A percentile compares a stretch with the other conserved stretches of the same genome.
Conservation (phyloP, 176 grass and related monocot genomes). For the Tuctoria greenei region DNA sequence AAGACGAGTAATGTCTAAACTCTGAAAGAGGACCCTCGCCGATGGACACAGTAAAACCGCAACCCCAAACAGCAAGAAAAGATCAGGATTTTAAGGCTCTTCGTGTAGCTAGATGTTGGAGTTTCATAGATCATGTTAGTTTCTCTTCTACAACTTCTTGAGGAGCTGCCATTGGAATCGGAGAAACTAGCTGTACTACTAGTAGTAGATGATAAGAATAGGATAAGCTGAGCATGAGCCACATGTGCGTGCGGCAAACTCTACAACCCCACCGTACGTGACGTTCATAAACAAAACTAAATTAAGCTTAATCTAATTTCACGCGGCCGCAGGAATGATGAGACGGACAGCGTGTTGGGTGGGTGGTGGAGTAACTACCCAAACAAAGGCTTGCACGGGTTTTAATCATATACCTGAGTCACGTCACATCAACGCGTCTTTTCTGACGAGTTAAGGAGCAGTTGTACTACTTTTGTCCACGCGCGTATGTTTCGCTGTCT, state of each 20-base stretch:
- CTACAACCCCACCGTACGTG: not conserved
- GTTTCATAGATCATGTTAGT: too few species aligned
- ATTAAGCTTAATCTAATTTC: not conserved
- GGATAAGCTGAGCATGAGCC: not conserved
- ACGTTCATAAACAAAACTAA: not conserved
- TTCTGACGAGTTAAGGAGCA: not conserved
- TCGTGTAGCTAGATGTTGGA: too few species aligned
- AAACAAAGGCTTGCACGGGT: not conserved
- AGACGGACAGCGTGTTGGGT: not conserved
- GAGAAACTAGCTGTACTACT: too few species aligned
- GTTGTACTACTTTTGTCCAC: too few species aligned
- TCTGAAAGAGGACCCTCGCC: too few species aligned
- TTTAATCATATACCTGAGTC: not conserved
- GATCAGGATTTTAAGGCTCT: too few species aligned
- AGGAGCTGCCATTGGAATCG: too few species aligned
- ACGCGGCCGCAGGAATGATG: not conserved
- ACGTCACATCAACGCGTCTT: not conserved
- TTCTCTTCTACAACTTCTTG: too few species aligned
- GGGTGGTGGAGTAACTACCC: not conserved
- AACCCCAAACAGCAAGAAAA: too few species aligned
- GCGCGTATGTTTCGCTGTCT: not conserved
- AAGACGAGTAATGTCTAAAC: too few species aligned
- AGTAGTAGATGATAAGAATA: not conserved
- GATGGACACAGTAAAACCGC: too few species aligned
- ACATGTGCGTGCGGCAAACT: not conserved